A percentile compares a stretch with the other conserved stretches of the same genome.
These are phyloP conservation scores for Scheffersomyces segobiensis DNA, from an alignment of 1,139 yeast genomes.

Conservation along the genomic window DNA sequence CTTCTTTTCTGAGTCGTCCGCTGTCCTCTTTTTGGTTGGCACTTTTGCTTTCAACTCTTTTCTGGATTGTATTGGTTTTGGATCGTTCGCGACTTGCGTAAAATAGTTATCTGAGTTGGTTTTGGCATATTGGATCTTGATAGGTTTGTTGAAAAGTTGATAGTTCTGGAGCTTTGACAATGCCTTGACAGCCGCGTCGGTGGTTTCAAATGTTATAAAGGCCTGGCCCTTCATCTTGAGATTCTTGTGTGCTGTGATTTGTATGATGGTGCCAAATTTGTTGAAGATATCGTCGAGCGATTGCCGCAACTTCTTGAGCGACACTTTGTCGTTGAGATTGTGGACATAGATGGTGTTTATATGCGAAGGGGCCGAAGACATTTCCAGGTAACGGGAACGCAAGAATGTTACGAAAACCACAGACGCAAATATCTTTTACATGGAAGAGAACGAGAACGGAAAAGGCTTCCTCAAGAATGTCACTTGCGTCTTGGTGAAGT, in stretches of 20 bases:
- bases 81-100: slow-evolving; percentile 12
- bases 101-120: slow-evolving; percentile 46
- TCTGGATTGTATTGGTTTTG: slow-evolving; percentile 15
- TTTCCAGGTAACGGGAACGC: not conserved
- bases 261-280: slow-evolving; percentile 51
- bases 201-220: slow-evolving; percentile 61
- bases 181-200: slow-evolving; percentile 51
- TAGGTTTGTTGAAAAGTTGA: slow-evolving; percentile 54
- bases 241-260: slow-evolving; percentile 61
- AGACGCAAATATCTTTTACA: too few species aligned
- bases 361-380: not conserved
- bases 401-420: too few species aligned
- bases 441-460: not conserved
- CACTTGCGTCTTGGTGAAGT: not conserved
- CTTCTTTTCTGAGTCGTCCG: slow-evolving; percentile 16
- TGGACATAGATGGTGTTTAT: slow-evolving; percentile 57
- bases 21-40: slow-evolving; percentile 3
- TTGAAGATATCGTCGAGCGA: slow-evolving; percentile 43
- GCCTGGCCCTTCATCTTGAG: slow-evolving; percentile 81
- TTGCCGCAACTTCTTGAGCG: slow-evolving; percentile 49
- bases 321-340: slow-evolving; percentile 72
- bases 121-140: slow-evolving; percentile 47
- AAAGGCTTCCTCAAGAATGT: not conserved
- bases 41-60: slow-evolving; percentile 7
- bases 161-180: slow-evolving; percentile 41